Base-by-base conservation (phyloP, 805 yeast species). In the Metschnikowia hibisci region DNA sequence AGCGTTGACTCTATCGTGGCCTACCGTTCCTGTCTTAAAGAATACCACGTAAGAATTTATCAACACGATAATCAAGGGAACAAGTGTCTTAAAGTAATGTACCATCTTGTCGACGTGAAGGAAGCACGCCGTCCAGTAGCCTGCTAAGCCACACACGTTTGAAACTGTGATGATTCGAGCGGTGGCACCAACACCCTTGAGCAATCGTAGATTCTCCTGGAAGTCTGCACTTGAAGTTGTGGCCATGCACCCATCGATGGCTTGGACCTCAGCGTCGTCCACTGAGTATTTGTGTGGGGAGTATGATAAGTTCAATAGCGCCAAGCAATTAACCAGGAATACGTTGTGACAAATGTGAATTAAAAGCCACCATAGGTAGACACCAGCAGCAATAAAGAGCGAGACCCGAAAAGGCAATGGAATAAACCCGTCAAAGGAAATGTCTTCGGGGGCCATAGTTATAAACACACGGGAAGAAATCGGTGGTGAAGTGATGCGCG, bases 341-440 rank as follows among this genome's bases (percentile, higher is more conserved):
- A 58, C 60, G 11, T 51, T 52, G 42, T 59, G 59, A 43, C 76
- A 67, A 16, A 70, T 53, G 43, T 58, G 54, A 31, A 78, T 62
- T 40, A 77, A 70, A 34, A 66, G 42, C 34, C 64, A 69, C 87
- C 87, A 82, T 18, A 80, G 56, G 60, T 76, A 69, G 4, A 74
- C 55, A 4, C 83, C 84, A 4, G 71, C 39, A 44, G 76, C 68
- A 3, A 81, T 48, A 13, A 80, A 61, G 3, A 77, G 51, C 12
- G 80, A 61, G 35, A 80, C 71, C 35, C 82, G 57, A 47, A 63
- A 67, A 9, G 74, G 72, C 18, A 67, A 53, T 12, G 76, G 74
- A 12, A 70, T 42, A 15, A 65, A 42, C 32, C 56, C 61, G 34
- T 58, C 58, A 40, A 65, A 66, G 16, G 39, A 16, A 23, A 16